Percentiles rank a stretch among this genome's conserved stretches.
phyloP scores from a whole-genome alignment of 2,329 filamentous ascomycete species.

The Magnaporthiopsis poae region DNA sequence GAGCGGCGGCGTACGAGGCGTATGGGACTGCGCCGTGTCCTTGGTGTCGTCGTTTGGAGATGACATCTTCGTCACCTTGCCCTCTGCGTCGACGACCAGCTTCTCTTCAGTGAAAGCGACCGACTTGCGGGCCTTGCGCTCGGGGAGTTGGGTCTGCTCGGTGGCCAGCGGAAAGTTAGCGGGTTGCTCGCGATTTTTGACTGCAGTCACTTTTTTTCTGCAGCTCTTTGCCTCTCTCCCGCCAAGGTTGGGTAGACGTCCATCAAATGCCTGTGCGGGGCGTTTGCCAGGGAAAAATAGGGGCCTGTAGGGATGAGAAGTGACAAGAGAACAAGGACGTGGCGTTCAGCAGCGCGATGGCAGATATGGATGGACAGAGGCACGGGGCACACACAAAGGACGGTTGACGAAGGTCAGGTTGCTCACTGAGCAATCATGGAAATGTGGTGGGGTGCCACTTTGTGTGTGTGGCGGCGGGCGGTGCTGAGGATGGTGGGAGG shows the following conservation, averaged over 20 bases:
- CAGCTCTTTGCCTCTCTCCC: not conserved
- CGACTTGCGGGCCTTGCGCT: constrained; percentile 49
- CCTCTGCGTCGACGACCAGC: constrained; percentile 80
- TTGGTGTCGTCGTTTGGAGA: constrained; percentile 62
- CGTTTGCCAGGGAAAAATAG: not conserved
- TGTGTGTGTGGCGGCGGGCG: not conserved
- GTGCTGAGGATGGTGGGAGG: not conserved
- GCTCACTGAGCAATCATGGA: not conserved
- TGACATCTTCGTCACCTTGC: constrained; percentile 68
- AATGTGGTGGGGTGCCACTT: not conserved
- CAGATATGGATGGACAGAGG: not conserved
- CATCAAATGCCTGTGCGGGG: not conserved
- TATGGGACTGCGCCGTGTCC: constrained; percentile 72
- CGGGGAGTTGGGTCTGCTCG: constrained; percentile 8
- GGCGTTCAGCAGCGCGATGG: not conserved
- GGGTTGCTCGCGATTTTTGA: not conserved
- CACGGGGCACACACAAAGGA: not conserved
- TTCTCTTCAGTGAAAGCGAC: constrained; percentile 86
- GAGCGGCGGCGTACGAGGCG: constrained; percentile 54
- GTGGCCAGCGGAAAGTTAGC: not conserved
- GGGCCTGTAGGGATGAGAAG: not conserved
- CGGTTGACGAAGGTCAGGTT: not conserved
- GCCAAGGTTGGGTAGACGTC: not conserved
- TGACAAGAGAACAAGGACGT: not conserved
- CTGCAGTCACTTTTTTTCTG: not conserved